Evolutionary conservation across 495 filamentous ascomycete species (phyloP), one percentile per base, ranked within the genome.

Genomic region (Aspergillus diversus): DNA sequence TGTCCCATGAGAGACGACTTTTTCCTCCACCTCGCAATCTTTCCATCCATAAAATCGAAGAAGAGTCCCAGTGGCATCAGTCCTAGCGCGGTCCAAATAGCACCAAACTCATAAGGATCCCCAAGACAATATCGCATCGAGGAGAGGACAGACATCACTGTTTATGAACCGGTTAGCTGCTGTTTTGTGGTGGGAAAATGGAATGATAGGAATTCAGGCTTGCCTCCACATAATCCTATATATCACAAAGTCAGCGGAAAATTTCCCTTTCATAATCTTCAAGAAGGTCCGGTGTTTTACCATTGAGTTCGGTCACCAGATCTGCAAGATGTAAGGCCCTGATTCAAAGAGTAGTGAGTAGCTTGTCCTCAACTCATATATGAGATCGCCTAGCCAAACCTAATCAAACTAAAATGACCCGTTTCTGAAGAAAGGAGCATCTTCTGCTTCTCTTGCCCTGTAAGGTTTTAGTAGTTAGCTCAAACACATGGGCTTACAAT

Each of bases 41-140:
- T 95, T 65, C 95, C 95, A 75, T 99, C 95, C 88, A 98, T 92
- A 71, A 97, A 97, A 73, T 99, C 95, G 75, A 99, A 99, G 80
- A 97, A 97, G 4, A 98, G 84, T 3, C 93, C 95, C 34, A 97
- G 90, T 3, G 94, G 94, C 80, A 97, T 90, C 74, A 97, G 91
- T 0, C 77, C 86, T 52, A 99, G 87, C 16, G 96, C 94, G 31
- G 87, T 74, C 84, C 89, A 98, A 33, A 97, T 77, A 66, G 90
- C 84, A 15, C 76, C 72, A 66, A 86, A 80, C 52, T 89, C 80
- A 37, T 82, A 68, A 4, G 91, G 85, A 52, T 89, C 87, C 65
- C 89, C 89, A 65, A 97, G 83, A 75, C 90, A 94, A 82, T 97
- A 98, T 46, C 93, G 92, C 82, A 99, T 85, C 39, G 94, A 97